Evolutionary conservation across 2,329 filamentous ascomycete species (phyloP).

Genomic region (Grosmannia clavigera): DNA sequence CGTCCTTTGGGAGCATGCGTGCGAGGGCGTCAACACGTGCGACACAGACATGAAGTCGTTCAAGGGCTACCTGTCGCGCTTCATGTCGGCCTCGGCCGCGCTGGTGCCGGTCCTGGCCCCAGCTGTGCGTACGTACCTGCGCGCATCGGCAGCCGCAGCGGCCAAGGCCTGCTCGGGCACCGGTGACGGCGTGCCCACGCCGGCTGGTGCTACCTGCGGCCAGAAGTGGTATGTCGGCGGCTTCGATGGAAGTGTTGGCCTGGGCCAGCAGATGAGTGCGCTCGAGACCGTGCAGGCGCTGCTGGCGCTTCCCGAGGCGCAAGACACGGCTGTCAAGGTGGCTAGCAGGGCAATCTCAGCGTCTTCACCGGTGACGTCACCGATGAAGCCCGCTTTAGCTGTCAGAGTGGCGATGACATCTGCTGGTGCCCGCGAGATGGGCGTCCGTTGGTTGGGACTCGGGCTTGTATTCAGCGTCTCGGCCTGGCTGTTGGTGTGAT

Average conservation of each 20-base stretch:
- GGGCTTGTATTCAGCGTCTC: not conserved
- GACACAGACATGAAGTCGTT: constrained; percentile 53
- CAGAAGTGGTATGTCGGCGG: constrained; percentile 48
- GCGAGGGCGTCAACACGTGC: constrained; percentile 45
- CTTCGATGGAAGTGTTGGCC: constrained; percentile 40
- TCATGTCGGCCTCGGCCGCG: constrained; percentile 46
- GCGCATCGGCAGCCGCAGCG: constrained; percentile 41
- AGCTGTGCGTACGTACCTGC: constrained; percentile 35
- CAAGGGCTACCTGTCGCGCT: constrained; percentile 55
- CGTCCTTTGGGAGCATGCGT: constrained; percentile 55
- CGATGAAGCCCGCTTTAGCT: not conserved
- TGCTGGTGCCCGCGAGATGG: not conserved
- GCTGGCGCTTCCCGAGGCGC: constrained; percentile 20
- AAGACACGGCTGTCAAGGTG: not conserved
- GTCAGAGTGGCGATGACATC: not conserved
- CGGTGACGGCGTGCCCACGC: not conserved
- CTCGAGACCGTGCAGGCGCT: constrained; percentile 51
- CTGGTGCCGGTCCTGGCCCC: constrained; percentile 41
- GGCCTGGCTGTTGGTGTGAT: not conserved
- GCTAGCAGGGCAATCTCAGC: not conserved
- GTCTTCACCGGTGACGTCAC: not conserved
- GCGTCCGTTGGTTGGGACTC: not conserved
- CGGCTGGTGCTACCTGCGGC: constrained; percentile 41
- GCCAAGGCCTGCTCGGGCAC: constrained; percentile 44
- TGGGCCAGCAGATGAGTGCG: constrained; percentile 54